Base-by-base conservation (phyloP, 2,329 filamentous ascomycete species). In the Aureobasidium sp. region DNA sequence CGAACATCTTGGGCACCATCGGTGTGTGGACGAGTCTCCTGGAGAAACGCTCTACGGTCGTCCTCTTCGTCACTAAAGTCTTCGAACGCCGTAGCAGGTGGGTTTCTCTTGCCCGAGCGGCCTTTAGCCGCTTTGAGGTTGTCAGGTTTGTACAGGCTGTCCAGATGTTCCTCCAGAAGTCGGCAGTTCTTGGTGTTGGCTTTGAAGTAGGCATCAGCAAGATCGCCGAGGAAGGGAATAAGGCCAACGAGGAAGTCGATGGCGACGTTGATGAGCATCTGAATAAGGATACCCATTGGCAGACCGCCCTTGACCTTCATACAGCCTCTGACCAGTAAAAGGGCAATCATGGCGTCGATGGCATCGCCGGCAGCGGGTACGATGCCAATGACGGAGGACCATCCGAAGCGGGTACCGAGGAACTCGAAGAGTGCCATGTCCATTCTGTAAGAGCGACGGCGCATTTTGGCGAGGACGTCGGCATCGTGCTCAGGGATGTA, bases 401-500 rank as follows among this genome's bases (percentile, higher is more conserved):
- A 97, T 60, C 94, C 94, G 71, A 97, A 92, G 62, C 87, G 84
- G 63, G 96, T 82, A 47, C 91, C 91, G 66, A 88, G 84, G 70
- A 90, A 84, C 70, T 84, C 91, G 78, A 93, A 95, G 6, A 96
- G 83, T 60, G 83, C 84, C 79, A 91, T 88, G 74, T 97, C 94
- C 30, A 97, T 83, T 41, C 85, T 83, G 75, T 96, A 96, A 37
- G 94, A 91, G 63, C 88, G 83, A 68, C 88, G 84, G 74, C 96
- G 93, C 68, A 96, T 90, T 68, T 88, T 88, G 68, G 88, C 95
- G 65, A 97, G 85, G 66, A 97, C 81, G 65, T 88, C 82, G 69
- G 82, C 86, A 75, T 99, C 94, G 68, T 96, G 84, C 32, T 87
- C 78, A n/a, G 91, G 93, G 58, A 97, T 84, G 60, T 93, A 93